Evolutionary conservation across 768 basidiomycete genomes (phyloP).

Genomic region (Tylopilus subfusipes): DNA sequence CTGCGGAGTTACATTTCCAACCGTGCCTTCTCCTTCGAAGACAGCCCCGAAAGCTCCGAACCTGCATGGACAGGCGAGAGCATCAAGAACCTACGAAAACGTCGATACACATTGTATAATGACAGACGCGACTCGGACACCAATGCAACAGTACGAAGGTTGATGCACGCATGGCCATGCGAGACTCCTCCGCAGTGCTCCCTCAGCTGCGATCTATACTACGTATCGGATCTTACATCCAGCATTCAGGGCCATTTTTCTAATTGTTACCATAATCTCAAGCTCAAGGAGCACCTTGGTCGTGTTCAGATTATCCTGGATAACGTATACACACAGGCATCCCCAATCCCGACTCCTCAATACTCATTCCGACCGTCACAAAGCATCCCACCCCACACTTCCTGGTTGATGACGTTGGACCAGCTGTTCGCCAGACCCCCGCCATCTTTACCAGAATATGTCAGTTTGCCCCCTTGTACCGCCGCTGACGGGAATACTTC

Average conservation of each 20-base stretch:
- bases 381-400: not conserved
- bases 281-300: constrained; percentile 12
- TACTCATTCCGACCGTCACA: constrained; percentile 6
- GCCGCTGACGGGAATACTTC: not conserved
- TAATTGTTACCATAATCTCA: constrained; percentile 12
- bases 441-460: not conserved
- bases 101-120: constrained; percentile 1
- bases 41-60: constrained; percentile 12
- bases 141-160: not conserved
- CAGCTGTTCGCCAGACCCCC: constrained; percentile 4
- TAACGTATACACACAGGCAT: not conserved
- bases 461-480: not conserved
- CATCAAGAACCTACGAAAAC: not conserved
- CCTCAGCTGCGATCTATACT: not conserved
- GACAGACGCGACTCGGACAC: constrained; percentile 4
- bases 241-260: constrained; percentile 5
- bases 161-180: constrained; percentile 20
- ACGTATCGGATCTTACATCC: not conserved
- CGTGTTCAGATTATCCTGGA: constrained; percentile 12
- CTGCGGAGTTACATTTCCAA: not conserved
- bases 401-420: not conserved
- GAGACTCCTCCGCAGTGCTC: constrained; percentile 4
- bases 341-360: not conserved
- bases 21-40: not conserved
- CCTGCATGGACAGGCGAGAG: not conserved